Conservation (phyloP, 225 moss, liverwort and hornwort genomes). For the Sphagnum contortum region DNA sequence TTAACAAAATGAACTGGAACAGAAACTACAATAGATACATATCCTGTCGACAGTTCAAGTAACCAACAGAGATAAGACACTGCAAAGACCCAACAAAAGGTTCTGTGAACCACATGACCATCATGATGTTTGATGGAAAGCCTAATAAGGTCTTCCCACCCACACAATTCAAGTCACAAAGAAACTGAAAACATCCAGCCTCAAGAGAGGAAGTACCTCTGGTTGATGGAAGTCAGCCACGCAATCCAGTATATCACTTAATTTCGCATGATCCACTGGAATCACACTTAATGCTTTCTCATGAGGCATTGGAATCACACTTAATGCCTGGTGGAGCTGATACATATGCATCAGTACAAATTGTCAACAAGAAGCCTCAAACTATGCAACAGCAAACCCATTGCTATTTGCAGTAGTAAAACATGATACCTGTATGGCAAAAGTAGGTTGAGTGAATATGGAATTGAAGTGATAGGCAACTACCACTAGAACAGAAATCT, state of each 20-base stretch:
- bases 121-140: too few species aligned
- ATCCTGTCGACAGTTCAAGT: too few species aligned
- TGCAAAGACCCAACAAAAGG: too few species aligned
- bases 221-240: slow-evolving; percentile 85
- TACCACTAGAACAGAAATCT: background rate
- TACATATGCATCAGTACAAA: slow-evolving; percentile 8
- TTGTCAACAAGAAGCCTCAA: background rate
- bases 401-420: background rate
- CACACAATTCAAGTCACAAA: background rate
- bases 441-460: too few species aligned
- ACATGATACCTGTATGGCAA: background rate
- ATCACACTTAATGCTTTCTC: too few species aligned
- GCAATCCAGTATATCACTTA: slow-evolving; percentile 56
- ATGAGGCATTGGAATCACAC: too few species aligned
- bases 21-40: too few species aligned
- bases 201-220: slow-evolving; percentile 32
- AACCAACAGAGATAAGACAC: too few species aligned
- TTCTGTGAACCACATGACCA: too few species aligned
- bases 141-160: background rate
- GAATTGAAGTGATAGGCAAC: background rate
- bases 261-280: slow-evolving; percentile 55
- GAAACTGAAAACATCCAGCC: background rate
- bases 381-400: background rate
- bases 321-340: slow-evolving; percentile 58
- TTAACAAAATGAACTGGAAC: too few species aligned